These are phyloP conservation scores for Ephemerocybe angulata DNA, from an alignment of 768 basidiomycete genomes.

Conservation along the genomic window DNA sequence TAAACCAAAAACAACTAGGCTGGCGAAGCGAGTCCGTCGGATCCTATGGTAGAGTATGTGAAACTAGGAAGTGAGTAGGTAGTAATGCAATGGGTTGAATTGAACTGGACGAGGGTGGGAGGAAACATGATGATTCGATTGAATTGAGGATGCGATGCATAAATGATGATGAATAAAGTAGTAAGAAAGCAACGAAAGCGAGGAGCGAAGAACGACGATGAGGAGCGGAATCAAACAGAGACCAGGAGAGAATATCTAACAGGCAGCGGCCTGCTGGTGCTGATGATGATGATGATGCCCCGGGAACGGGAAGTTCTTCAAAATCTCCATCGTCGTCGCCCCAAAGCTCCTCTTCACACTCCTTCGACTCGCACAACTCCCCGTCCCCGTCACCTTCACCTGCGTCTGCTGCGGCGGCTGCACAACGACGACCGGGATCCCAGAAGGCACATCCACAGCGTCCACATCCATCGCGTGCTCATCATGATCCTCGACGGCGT, in stretches of 20 bases:
- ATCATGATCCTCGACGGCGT: neutral
- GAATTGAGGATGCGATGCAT: neutral
- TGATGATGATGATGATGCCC: constrained; percentile 20
- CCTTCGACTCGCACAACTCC: neutral
- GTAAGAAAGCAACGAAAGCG: neutral
- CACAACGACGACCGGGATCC: too few species aligned
- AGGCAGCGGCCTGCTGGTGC: constrained; percentile 10
- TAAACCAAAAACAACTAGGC: too few species aligned
- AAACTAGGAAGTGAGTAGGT: too few species aligned
- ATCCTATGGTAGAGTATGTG: too few species aligned
- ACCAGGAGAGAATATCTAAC: neutral
- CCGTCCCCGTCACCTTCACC: constrained; percentile 8
- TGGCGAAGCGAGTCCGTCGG: too few species aligned
- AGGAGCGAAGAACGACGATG: neutral
- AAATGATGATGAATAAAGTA: neutral
- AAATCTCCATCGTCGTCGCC: constrained; percentile 39
- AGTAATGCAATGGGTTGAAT: too few species aligned
- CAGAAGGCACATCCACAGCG: neutral
- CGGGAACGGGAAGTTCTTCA: constrained; percentile 49
- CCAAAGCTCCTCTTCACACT: constrained; percentile 22
- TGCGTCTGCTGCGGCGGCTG: neutral
- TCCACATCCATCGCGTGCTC: neutral
- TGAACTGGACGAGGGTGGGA: neutral
- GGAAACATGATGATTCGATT: neutral
- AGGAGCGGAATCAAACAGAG: neutral